Evolutionary conservation across 441 rosid genomes (phyloP).

Genomic region (Populus hybrid): DNA sequence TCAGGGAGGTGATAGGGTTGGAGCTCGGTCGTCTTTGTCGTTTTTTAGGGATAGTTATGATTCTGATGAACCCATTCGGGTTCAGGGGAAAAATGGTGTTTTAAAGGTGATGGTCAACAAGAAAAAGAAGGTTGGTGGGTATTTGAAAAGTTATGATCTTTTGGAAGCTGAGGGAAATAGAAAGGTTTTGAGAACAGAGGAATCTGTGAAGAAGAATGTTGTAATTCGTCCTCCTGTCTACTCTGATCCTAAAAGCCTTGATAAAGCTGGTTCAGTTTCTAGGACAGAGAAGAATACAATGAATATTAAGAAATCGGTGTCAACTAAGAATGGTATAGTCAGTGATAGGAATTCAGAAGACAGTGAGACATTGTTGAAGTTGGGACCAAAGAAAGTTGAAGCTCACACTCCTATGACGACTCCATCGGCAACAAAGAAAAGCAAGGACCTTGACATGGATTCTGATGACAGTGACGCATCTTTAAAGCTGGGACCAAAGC

Average conservation of each 20-base stretch:
- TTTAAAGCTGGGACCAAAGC: constrained; percentile 39
- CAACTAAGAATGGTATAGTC: constrained; percentile 18
- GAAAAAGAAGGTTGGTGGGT: constrained; percentile 50
- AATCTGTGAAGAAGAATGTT: constrained; percentile 43
- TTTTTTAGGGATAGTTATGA: constrained; percentile 47
- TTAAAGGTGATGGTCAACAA: constrained; percentile 88
- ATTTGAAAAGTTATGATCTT: constrained; percentile 36
- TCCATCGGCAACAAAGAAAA: constrained; percentile 31
- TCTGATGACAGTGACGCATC: constrained; percentile 61
- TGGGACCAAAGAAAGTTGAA: constrained; percentile 19
- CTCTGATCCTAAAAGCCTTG: constrained; percentile 38
- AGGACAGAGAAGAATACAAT: constrained; percentile 39
- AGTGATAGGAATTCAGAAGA: constrained; percentile 24
- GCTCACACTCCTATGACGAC: constrained; percentile 12
- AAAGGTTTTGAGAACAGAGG: constrained; percentile 39
- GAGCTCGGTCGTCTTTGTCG: constrained; percentile 26
- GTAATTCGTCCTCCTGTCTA: constrained; percentile 30
- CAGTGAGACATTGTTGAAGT: constrained; percentile 22
- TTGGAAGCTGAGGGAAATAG: constrained; percentile 37
- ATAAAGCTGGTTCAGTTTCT: constrained; percentile 34
- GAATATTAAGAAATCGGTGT: constrained; percentile 27
- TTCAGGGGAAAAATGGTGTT: constrained; percentile 97
- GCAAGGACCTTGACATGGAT: constrained; percentile 35
- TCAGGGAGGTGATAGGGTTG: constrained; percentile 38
- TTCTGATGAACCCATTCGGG: constrained; percentile 68